Evolutionary conservation across 2,329 filamentous ascomycete species (phyloP), one percentile per base, ranked within the genome.

Genomic region (Fusarium sp.): DNA sequence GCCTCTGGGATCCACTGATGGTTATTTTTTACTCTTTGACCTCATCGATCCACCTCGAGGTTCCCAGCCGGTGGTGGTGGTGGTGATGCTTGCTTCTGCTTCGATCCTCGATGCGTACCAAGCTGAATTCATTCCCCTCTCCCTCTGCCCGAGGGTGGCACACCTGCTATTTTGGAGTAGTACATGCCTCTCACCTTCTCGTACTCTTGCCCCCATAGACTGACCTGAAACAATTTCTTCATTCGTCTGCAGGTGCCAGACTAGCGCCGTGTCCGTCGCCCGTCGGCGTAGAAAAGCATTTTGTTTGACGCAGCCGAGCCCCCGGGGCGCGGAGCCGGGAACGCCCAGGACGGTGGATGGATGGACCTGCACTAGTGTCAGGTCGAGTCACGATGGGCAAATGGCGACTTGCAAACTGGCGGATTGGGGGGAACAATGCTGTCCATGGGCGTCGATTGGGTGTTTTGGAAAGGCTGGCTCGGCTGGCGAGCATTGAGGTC

Each of bases 301-400:
- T 56, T 69, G 63, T 69, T 73, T 74, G 69, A 71, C 66, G 71
- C 66, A 74, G 66, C 67, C 60, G 66, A 74, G 58, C 60, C 60
- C 57, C 70, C 61, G 71, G 63, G 73, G 73, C 60, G 56, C 56
- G 55, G 53, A 62, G 69, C 72, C 69, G 72, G 72, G 35, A 55
- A 71, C 67, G 56, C 66, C 71, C 64, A 70, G 58, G 67, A 67
- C 68, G 72, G 74, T 78, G 74, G 69, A 65, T 71, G 67, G 64
- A 73, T 74, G 76, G 76, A 78, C 74, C 73, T 78, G 73, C 76
- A 73, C 75, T 76, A 78, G 76, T 75, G 76, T 70, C 62, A 74
- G 71, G 71, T 55, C 67, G 67, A 66, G 61, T 67, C 56, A 51
- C 51, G 60, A 72, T 76, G 64, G 63, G 61, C 66, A 75, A 72